Conservation (phyloP, 306 rosid genomes). For the Pterocarpus macrocarpus region DNA sequence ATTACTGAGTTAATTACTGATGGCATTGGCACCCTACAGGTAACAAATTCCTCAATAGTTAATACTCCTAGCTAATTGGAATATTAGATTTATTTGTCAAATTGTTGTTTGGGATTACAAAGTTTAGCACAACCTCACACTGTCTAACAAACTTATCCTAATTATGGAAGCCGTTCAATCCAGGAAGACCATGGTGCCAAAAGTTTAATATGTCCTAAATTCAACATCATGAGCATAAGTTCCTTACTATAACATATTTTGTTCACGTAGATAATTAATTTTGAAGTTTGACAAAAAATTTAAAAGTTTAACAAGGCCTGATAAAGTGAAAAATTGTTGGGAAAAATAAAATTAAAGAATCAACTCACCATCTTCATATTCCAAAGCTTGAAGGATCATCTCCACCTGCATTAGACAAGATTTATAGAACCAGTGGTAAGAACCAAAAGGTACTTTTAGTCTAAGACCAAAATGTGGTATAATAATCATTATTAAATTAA, state of each 20-base stretch:
- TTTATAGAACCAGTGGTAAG: conserved; percentile 23
- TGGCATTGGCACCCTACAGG: background rate
- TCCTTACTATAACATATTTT: conserved; percentile 14
- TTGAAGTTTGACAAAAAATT: conserved; percentile 27
- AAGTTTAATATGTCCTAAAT: conserved; percentile 8
- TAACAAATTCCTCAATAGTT: background rate
- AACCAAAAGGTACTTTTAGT: background rate
- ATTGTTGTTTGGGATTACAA: background rate
- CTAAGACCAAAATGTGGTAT: no score
- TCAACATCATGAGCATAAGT: background rate
- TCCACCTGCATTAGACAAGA: conserved; percentile 67
- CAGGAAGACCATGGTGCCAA: background rate
- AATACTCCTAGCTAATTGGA: background rate
- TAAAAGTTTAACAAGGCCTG: background rate
- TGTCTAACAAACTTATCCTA: background rate
- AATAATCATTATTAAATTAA: no score
- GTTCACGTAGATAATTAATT: background rate
- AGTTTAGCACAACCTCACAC: background rate
- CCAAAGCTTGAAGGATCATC: conserved; percentile 94
- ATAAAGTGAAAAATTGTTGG: conserved; percentile 2
- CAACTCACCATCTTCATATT: conserved; percentile 81
- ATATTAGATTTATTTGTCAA: background rate
- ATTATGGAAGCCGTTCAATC: background rate
- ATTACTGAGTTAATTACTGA: background rate
- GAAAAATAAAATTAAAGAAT: conserved; percentile 19